These are phyloP conservation scores for Thelonectria rubi DNA, from an alignment of 2,329 filamentous ascomycete species.

Conservation along the genomic window DNA sequence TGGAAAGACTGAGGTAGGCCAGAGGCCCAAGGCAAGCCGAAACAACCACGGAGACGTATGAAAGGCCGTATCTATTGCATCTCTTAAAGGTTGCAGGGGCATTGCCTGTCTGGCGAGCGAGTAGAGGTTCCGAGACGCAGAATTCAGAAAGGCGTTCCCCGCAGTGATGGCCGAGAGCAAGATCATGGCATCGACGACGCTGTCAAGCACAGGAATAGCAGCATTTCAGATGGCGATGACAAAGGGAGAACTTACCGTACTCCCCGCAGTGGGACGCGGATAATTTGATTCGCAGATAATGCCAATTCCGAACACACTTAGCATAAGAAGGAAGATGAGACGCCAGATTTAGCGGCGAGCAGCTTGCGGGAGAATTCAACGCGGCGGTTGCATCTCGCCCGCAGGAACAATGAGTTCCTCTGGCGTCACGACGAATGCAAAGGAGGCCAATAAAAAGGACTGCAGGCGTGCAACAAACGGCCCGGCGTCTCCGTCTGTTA, in stretches of 20 bases:
- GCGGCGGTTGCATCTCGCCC: slow-evolving; percentile 43
- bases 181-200: slow-evolving; percentile 73
- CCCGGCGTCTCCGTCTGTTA: not conserved
- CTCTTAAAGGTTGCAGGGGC: slow-evolving; percentile 68
- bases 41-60: slow-evolving; percentile 62
- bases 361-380: slow-evolving; percentile 42
- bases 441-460: slow-evolving; percentile 25
- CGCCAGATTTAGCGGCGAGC: slow-evolving; percentile 40
- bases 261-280: slow-evolving; percentile 27
- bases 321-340: slow-evolving; percentile 41
- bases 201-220: slow-evolving; percentile 69
- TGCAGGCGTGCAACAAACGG: slow-evolving; percentile 1
- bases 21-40: slow-evolving; percentile 66
- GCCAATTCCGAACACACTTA: not conserved
- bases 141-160: slow-evolving; percentile 70
- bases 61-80: slow-evolving; percentile 70
- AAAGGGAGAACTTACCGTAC: slow-evolving; percentile 65
- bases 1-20: slow-evolving; percentile 74
- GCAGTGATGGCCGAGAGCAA: slow-evolving; percentile 71
- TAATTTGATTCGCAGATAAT: slow-evolving; percentile 1
- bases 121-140: slow-evolving; percentile 70
- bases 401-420: slow-evolving; percentile 40
- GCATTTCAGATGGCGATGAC: slow-evolving; percentile 73
- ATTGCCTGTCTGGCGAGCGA: slow-evolving; percentile 72
- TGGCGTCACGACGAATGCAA: slow-evolving; percentile 35